phyloP scores from a whole-genome alignment of 495 filamentous ascomycete species.

The Penicillium psychrofluorescens region DNA sequence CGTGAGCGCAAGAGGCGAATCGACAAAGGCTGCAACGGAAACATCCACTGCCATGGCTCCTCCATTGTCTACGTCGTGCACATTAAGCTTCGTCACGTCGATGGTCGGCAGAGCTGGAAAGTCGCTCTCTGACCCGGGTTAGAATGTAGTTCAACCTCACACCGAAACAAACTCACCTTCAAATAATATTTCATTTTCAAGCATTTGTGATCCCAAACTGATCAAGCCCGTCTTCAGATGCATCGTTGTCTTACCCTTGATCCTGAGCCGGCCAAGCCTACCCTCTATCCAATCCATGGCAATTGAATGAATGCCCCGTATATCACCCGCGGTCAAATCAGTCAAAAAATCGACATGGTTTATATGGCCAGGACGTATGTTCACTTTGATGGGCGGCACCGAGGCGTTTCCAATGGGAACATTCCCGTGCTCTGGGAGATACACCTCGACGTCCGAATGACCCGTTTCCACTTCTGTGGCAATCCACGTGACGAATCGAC shows the following conservation, averaged over 20 bases:
- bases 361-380: constrained; percentile 66
- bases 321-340: constrained; percentile 65
- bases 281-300: constrained; percentile 86
- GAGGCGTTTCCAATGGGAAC: constrained; percentile 68
- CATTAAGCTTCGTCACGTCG: constrained; percentile 66
- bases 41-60: constrained; percentile 69
- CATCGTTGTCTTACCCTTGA: constrained; percentile 64
- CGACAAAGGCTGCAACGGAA: constrained; percentile 57
- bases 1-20: constrained; percentile 65
- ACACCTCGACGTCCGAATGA: constrained; percentile 64
- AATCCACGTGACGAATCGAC: constrained; percentile 75
- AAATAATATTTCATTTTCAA: constrained; percentile 66
- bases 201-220: constrained; percentile 60
- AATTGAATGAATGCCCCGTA: constrained; percentile 70
- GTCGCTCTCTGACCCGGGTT: constrained; percentile 39
- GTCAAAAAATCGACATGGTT: constrained; percentile 73
- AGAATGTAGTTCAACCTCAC: not conserved
- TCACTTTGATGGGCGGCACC: constrained; percentile 64
- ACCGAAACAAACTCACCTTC: constrained; percentile 58
- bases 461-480: constrained; percentile 62
- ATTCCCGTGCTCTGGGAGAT: constrained; percentile 76
- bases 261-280: constrained; percentile 53
- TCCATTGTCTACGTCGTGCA: constrained; percentile 58
- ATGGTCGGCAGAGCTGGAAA: constrained; percentile 72
- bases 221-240: constrained; percentile 71